Evolutionary conservation across 192 early-diverging fungal species (phyloP), one percentile per base, ranked within the genome.

Genomic region (Backusella macrospora): DNA sequence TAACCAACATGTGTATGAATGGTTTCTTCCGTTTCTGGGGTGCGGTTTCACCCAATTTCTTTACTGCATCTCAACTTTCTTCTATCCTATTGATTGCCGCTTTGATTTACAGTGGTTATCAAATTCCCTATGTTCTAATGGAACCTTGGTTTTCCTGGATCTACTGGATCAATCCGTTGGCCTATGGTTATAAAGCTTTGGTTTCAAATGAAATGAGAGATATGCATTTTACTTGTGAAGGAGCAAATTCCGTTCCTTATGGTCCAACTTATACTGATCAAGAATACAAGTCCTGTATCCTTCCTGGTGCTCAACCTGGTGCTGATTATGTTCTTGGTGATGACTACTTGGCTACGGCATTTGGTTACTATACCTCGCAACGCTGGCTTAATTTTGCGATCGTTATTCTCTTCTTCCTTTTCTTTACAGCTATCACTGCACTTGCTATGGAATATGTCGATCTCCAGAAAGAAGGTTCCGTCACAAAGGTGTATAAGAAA

Each of bases 161-260:
- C 68, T 87, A 83, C 80, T 91, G 85, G 84, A 90, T 93, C 43
- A 91, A 92, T 62, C 90, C 90, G 16, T 75, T 92, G 39, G 86
- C 86, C 0, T 94, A 92, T 72, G 90, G 89, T 21, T 88, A 88
- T 78, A 87, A 86, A 71, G 86, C 88, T 13, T 79, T 94, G n/a
- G 79, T 92, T 81, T 83, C 83, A 47, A 92, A 91, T 73, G 92
- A 94, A 82, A 87, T 92, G 65, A 80, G 59, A 39, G 78, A 74
- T 4, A 52, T 52, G 42, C 21, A 77, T 15, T 73, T 77, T 62
- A 46, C 47, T 18, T 79, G 78, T 62, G 73, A 72, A 44, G 78
- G 72, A 10, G 7, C 42, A 40, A 73, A 70, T 37, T 62, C 65
- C 4, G 72, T 89, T 42, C 88, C 88, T 29, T 80, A 67, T 68